Conservation (phyloP, 2,329 filamentous ascomycete genomes). For the Furcasterigmium sp. region DNA sequence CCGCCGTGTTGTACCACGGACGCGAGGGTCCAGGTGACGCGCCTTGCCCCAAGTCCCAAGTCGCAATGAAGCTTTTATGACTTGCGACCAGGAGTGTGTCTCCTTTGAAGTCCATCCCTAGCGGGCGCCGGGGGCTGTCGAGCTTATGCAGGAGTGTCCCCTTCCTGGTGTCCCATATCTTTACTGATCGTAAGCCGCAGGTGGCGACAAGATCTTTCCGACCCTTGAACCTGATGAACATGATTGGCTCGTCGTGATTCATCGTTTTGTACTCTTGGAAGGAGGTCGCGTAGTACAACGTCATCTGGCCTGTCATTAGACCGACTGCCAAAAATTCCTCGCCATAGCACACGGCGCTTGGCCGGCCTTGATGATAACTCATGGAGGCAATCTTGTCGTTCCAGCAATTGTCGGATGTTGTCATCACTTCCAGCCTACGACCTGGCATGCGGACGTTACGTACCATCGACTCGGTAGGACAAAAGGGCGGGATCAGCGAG, state of each 20-base stretch:
- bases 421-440: constrained; percentile 16
- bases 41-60: constrained; percentile 19
- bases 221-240: constrained; percentile 21
- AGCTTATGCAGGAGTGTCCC: constrained; percentile 19
- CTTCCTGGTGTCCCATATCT: constrained; percentile 23
- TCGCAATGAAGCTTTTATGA: constrained; percentile 17
- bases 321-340: constrained; percentile 20
- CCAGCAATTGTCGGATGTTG: constrained; percentile 17
- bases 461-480: constrained; percentile 20
- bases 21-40: constrained; percentile 7
- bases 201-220: constrained; percentile 22
- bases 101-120: constrained; percentile 19
- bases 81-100: constrained; percentile 20
- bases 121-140: constrained; percentile 13
- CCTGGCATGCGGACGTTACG: constrained; percentile 9
- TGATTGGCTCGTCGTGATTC: constrained; percentile 22
- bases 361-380: constrained; percentile 16
- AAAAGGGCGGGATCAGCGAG: constrained; percentile 24
- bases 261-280: constrained; percentile 19
- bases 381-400: constrained; percentile 24
- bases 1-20: constrained; percentile 16
- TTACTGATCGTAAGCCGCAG: constrained; percentile 19
- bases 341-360: constrained; percentile 18
- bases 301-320: constrained; percentile 15
- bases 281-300: constrained; percentile 18